These are phyloP conservation scores for Pachyrhizus erosus DNA, from an alignment of 306 rosid genomes.

Conservation along the genomic window DNA sequence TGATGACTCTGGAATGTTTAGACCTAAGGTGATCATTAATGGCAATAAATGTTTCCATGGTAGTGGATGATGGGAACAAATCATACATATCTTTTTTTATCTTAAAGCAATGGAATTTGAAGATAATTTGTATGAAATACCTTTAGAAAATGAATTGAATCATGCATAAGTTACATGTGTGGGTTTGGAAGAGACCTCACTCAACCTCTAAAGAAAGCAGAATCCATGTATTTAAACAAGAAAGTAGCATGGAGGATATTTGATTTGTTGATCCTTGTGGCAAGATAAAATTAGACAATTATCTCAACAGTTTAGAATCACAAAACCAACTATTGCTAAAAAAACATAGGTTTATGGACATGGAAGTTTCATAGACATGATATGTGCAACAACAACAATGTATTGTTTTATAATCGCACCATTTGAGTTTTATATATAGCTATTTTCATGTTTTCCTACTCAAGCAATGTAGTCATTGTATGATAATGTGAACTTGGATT, in stretches of 20 bases:
- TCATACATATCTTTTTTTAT: constrained; percentile 2
- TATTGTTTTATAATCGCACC: neutral
- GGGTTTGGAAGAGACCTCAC: neutral
- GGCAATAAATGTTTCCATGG: neutral
- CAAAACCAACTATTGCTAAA: neutral
- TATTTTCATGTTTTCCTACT: neutral
- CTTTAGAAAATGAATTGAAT: neutral
- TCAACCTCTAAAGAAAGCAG: neutral
- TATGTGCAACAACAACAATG: neutral
- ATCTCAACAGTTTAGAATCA: neutral
- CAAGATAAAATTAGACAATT: neutral
- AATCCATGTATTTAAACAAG: constrained; percentile 3
- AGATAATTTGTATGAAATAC: neutral
- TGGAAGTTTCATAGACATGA: neutral
- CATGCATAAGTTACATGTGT: neutral
- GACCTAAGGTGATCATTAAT: neutral
- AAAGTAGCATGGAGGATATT: neutral
- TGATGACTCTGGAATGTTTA: neutral
- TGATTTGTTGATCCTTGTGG: neutral
- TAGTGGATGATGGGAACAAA: neutral
- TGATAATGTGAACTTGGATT: neutral
- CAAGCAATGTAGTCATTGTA: neutral
- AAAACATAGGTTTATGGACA: neutral
- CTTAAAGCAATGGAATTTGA: neutral
- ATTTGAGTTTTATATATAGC: neutral